phyloP scores from a whole-genome alignment of 176 grass and related monocot genomes.

The Lolium perenne region DNA sequence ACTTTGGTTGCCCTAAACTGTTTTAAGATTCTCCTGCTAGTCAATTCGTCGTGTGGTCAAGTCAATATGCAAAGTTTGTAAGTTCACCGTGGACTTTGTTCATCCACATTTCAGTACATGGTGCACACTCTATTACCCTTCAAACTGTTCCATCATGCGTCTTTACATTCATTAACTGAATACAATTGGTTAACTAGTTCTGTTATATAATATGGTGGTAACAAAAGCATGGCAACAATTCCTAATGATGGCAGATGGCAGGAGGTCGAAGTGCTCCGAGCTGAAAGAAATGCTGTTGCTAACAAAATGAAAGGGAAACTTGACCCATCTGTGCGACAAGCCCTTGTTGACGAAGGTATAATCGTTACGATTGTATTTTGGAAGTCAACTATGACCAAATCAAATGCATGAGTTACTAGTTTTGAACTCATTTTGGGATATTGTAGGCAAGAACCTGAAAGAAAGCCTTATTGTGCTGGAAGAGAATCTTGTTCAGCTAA shows the following conservation, averaged over 20 bases:
- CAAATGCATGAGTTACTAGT: background rate
- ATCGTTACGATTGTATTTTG: background rate
- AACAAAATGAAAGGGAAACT: constrained; percentile 98
- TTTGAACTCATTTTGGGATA: constrained; percentile 32
- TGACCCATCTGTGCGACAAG: constrained; percentile 77
- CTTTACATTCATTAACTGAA: constrained; percentile 14
- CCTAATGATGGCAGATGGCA: constrained; percentile 95
- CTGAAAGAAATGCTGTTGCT: constrained; percentile 91
- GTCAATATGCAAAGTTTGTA: background rate
- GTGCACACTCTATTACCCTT: background rate
- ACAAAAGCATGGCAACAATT: constrained; percentile 66
- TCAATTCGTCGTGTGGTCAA: background rate
- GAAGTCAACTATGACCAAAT: constrained; percentile 19
- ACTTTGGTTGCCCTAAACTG: constrained; percentile 5
- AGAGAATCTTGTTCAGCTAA: constrained; percentile 84
- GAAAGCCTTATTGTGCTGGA: constrained; percentile 81
- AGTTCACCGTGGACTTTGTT: background rate
- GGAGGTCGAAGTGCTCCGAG: constrained; percentile 92
- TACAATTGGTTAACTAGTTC: constrained; percentile 34
- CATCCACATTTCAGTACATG: background rate
- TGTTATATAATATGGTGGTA: constrained; percentile 44
- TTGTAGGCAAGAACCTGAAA: constrained; percentile 89
- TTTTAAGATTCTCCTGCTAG: background rate
- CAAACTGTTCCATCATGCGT: background rate
- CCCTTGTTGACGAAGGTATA: constrained; percentile 95